Conservation (phyloP, 108 stramenopile species). For the Chaetoceros tenuissimus region DNA sequence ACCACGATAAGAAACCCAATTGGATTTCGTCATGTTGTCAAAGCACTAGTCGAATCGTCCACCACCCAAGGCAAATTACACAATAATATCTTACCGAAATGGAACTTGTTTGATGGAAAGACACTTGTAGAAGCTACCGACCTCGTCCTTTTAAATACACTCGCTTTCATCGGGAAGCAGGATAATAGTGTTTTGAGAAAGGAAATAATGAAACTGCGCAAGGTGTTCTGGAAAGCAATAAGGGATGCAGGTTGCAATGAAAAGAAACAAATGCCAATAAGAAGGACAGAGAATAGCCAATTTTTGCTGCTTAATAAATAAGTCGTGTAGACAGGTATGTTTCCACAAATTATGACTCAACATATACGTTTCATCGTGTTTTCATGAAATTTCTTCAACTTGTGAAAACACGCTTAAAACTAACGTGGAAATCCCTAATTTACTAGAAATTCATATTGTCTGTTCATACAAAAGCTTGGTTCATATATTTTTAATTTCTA, state of each 20-base stretch:
- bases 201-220: neutral
- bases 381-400: no score
- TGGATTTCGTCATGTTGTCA: conserved; percentile 45
- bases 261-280: neutral
- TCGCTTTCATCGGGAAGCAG: conserved; percentile 47
- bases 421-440: no score
- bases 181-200: neutral
- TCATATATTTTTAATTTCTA: no score
- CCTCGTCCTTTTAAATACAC: conserved; percentile 53
- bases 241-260: neutral
- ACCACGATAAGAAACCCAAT: conserved; percentile 47
- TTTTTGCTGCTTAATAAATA: neutral
- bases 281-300: neutral
- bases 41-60: conserved; percentile 23
- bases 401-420: no score
- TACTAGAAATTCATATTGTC: no score
- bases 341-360: no score
- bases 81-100: conserved; percentile 15
- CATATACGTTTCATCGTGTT: no score
- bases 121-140: conserved; percentile 62
- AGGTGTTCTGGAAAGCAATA: neutral
- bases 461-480: no score
- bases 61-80: conserved; percentile 23
- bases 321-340: no score
- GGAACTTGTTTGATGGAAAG: conserved; percentile 64